Evolutionary conservation across 257 asterid genomes (phyloP), one percentile per base, ranked within the genome.

Genomic region (Solanum sejunctum): DNA sequence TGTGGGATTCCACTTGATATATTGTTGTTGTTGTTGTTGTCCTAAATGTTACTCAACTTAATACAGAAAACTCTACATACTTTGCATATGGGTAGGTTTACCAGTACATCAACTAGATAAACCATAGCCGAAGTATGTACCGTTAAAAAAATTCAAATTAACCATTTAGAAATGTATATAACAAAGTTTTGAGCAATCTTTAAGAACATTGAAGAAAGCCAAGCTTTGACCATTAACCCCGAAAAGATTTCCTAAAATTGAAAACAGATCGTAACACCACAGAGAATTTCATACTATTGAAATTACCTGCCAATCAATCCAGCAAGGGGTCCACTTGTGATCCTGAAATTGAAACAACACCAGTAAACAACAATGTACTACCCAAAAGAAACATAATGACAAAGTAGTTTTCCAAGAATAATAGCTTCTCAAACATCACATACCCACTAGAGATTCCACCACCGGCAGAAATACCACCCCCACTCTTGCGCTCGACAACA

Each of bases 371-470:
- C 77, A 83, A 81, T 28, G 43, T 54, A 55, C 58, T 84, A 41
- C 73, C 69, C 23, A 51, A 69, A 55, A 66, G 26, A 52, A 41
- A 64, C 49, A 16, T 47, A 60, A 13, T 28, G 78, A 82, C 13
- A 80, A 23, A 54, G 84, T 36, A 12, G 32, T 1, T 28, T 80
- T 23, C 47, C 39, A 85, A 67, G 10, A 41, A 70, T 84, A 49
- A n/a, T 57, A 81, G 84, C 52, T 67, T 23, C 67, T 56, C 66
- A 20, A 54, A 86, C 43, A 60, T 85, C 55, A 95, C 98, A 52
- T 91, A 96, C 99, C 99, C 98, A 85, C 97, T 95, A 83, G 99
- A 96, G 91, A 96, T 90, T 90, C 98, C 99, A 85, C 97, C 99
- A 88, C 99, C 98, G 66, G 98, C 99, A 86, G 98, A 95, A 73